Evolutionary conservation across 306 rosid species (phyloP), one percentile per base, ranked within the genome.

Genomic region (Lathyrus aphaca): DNA sequence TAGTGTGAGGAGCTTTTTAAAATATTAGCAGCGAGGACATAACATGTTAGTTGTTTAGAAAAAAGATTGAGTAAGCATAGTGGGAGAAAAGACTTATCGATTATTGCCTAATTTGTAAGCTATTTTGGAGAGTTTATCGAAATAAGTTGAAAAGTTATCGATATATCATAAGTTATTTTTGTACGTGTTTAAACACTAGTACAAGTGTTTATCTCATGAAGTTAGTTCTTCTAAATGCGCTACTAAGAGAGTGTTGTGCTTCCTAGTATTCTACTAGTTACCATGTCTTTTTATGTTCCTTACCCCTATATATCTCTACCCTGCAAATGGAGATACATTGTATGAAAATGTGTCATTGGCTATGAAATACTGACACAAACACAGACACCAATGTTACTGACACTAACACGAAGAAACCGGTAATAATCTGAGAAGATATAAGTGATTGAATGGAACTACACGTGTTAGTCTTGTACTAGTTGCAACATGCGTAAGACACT

Each of bases 61-160:
- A 53, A 17, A 3, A 45, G 45, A 19, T 46, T 32, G 17, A 57
- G 44, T 68, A 38, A 76, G 64, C 49, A 58, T 16, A 66, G n/a
- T 21, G 17, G 12, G 40, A 29, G 54, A 49, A 32, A 32, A 32
- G 38, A 32, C 8, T 32, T 32, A 6, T 32, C 2, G 38, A 32
- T 32, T 5, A 32, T 32, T 32, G 8, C 38, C 37, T 32, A 3
- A 25, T 25, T 25, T 25, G 29, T 3, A 65, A 45, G 25, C 37
- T 55, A 13, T 5, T 55, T 23, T 25, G 1, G 38, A 55, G 16
- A 55, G 62, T 0, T 55, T 55, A 54, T 23, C 3, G 15, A 55
- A 55, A 12, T 55, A 55, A 55, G 35, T 13, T 25, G 61, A 55
- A 25, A 25, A 17, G 5, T 18, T 18, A 8, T 49, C 13, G 2